Evolutionary conservation across 257 asterid species (phyloP).

Genomic region (Ligustrum vulgare): DNA sequence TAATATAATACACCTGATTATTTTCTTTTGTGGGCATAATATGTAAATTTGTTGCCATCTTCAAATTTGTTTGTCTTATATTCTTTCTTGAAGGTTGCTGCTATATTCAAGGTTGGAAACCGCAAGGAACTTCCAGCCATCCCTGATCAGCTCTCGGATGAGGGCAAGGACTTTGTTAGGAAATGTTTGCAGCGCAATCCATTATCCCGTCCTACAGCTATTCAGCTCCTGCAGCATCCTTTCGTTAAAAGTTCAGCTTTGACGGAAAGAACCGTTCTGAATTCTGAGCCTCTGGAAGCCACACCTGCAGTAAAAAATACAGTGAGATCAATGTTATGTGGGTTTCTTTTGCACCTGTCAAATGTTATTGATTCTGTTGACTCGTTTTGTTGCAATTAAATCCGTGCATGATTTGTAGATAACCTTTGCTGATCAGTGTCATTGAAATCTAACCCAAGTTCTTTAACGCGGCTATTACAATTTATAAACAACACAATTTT

Average conservation of each 20-base stretch:
- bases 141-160: constrained; percentile 57
- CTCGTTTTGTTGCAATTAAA: neutral
- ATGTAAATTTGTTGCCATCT: neutral
- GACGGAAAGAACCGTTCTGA: constrained; percentile 30
- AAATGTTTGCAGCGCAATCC: constrained; percentile 64
- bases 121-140: constrained; percentile 58
- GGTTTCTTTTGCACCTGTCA: neutral
- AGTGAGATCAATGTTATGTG: constrained; percentile 35
- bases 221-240: constrained; percentile 53
- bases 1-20: neutral
- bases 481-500: too few species aligned
- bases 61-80: neutral
- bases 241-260: constrained; percentile 37
- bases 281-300: constrained; percentile 36
- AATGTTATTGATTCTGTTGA: constrained; percentile 1
- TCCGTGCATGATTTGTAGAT: neutral
- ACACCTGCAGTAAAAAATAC: constrained; percentile 30
- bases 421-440: constrained; percentile 2
- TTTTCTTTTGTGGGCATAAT: too few species aligned
- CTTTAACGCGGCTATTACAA: too few species aligned
- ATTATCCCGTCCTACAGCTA: constrained; percentile 53
- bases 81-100: constrained; percentile 43
- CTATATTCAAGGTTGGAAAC: constrained; percentile 49
- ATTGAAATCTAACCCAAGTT: neutral
- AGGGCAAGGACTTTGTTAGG: constrained; percentile 51